These are phyloP conservation scores for Hemisphaericaspora subhashii DNA, from an alignment of 1,139 yeast species.

Conservation along the genomic window DNA sequence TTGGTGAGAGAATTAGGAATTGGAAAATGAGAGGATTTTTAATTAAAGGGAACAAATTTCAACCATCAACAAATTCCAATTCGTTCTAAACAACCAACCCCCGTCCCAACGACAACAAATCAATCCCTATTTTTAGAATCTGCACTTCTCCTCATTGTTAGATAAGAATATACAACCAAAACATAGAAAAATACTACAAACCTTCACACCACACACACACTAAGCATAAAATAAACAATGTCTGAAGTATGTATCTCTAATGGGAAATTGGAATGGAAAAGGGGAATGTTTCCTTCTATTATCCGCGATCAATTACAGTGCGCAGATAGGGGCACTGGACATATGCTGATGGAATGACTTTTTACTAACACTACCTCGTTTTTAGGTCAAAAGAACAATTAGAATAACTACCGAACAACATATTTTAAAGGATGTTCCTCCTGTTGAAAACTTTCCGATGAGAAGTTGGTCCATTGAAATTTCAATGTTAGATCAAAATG, in stretches of 20 bases:
- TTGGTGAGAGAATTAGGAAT: too few relatives aligned
- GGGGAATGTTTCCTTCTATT: too few relatives aligned
- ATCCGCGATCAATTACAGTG: too few relatives aligned
- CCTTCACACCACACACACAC: background rate
- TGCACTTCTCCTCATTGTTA: too few relatives aligned
- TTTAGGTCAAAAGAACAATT: slow-evolving; percentile 75
- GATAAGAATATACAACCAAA: too few relatives aligned
- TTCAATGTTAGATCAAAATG: slow-evolving; percentile 71
- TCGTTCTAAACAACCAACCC: too few relatives aligned
- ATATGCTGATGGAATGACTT: too few relatives aligned
- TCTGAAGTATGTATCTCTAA: slow-evolving; percentile 14
- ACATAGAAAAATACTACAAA: background rate
- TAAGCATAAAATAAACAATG: slow-evolving; percentile 6
- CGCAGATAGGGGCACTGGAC: too few relatives aligned
- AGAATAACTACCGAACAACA: slow-evolving; percentile 88
- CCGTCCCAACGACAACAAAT: background rate
- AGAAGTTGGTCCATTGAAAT: slow-evolving; percentile 89
- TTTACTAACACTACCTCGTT: slow-evolving; percentile 16
- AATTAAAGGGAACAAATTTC: too few relatives aligned
- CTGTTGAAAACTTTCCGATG: slow-evolving; percentile 93
- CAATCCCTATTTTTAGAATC: too few relatives aligned
- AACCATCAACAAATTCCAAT: too few relatives aligned
- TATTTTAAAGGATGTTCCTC: slow-evolving; percentile 79
- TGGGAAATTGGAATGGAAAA: background rate
- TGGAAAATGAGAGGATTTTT: too few relatives aligned